phyloP scores from a whole-genome alignment of 345 rosid genomes.

The Limnanthes douglasii region DNA sequence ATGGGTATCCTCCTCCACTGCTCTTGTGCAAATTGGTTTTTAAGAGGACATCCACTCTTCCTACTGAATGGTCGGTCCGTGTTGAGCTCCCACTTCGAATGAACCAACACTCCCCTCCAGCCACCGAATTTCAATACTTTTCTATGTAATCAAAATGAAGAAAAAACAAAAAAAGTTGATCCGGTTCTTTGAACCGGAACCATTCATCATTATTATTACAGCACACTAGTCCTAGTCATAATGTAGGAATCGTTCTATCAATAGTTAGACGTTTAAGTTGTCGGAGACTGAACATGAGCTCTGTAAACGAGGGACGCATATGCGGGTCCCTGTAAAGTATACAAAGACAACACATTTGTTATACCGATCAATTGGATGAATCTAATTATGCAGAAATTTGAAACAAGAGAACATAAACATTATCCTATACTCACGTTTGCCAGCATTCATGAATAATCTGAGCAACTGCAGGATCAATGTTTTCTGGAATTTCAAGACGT shows the following conservation, averaged over 20 bases:
- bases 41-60: constrained; percentile 20
- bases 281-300: constrained; percentile 61
- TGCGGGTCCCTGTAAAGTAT: constrained; percentile 56
- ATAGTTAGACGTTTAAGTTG: constrained; percentile 31
- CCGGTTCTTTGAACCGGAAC: constrained; percentile 58
- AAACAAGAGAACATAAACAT: neutral
- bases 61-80: constrained; percentile 21
- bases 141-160: constrained; percentile 16
- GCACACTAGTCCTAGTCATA: constrained; percentile 9
- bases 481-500: constrained; percentile 69
- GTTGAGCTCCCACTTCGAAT: constrained; percentile 88
- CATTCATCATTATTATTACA: constrained; percentile 19
- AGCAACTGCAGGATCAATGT: constrained; percentile 54
- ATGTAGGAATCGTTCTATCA: constrained; percentile 22
- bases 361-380: neutral
- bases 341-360: constrained; percentile 3
- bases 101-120: constrained; percentile 50
- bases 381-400: neutral
- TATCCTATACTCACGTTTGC: constrained; percentile 51
- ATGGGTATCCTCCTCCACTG: constrained; percentile 26
- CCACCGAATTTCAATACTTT: constrained; percentile 13
- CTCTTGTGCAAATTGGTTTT: constrained; percentile 26
- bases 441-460: constrained; percentile 78
- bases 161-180: constrained; percentile 2
- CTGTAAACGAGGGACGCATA: constrained; percentile 70